Percentiles rank a stretch among this genome's conserved stretches.
These are phyloP conservation scores for Globisporangium solare DNA, from an alignment of 352 stramenopile species.

Conservation along the genomic window DNA sequence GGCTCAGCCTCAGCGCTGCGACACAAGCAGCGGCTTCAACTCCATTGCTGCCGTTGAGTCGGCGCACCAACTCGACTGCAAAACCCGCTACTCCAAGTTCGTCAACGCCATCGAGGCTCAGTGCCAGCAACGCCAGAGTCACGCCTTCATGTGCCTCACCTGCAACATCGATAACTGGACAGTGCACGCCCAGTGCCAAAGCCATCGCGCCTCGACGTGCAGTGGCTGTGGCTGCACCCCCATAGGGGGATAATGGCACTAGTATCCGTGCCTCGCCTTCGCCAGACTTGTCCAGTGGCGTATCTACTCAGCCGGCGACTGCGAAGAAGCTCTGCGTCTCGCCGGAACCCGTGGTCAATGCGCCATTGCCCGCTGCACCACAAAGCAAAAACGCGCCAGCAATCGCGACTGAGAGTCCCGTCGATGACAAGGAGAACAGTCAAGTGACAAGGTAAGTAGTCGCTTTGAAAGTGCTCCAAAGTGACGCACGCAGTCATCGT, in stretches of 20 bases:
- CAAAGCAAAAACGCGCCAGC: background rate
- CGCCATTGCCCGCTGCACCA: background rate
- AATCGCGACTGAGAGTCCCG: slow-evolving; percentile 4
- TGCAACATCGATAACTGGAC: too few relatives aligned
- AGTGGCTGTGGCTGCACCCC: too few relatives aligned
- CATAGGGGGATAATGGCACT: too few relatives aligned
- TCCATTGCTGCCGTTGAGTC: background rate
- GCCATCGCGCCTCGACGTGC: too few relatives aligned
- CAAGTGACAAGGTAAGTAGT: background rate
- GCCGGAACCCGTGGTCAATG: background rate
- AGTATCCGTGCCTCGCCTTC: too few relatives aligned
- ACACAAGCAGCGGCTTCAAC: background rate
- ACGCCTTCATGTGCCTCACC: too few relatives aligned
- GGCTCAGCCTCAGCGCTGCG: too few relatives aligned
- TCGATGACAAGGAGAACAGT: slow-evolving; percentile 17
- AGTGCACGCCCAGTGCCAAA: too few relatives aligned
- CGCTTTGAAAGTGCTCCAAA: background rate
- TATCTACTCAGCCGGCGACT: background rate
- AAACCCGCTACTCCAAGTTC: too few relatives aligned
- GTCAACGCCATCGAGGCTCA: too few relatives aligned
- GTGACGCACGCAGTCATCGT: too few relatives aligned
- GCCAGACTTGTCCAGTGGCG: background rate
- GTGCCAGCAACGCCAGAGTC: too few relatives aligned
- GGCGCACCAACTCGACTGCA: background rate
- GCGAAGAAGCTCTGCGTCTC: background rate